Evolutionary conservation across 1,284 basidiomycete species (phyloP).

Genomic region (Irpex sp.): DNA sequence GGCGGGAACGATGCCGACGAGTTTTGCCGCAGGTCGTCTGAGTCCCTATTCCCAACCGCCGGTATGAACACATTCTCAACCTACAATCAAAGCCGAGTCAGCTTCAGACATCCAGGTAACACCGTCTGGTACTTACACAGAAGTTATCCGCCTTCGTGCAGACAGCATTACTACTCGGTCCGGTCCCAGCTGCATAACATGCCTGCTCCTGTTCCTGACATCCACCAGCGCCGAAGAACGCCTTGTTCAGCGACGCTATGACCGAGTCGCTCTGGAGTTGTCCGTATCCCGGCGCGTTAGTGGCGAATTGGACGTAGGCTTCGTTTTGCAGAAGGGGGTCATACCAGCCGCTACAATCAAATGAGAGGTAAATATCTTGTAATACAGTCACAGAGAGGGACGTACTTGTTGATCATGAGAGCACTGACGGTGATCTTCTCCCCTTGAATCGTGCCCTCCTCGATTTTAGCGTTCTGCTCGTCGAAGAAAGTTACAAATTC

Average conservation of each 20-base stretch:
- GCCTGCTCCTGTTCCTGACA: constrained; percentile 49
- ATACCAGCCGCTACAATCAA: constrained; percentile 51
- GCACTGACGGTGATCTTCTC: constrained; percentile 38
- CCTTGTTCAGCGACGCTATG: constrained; percentile 42
- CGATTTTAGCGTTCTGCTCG: constrained; percentile 57
- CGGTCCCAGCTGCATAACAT: constrained; percentile 51
- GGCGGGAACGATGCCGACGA: constrained; percentile 52
- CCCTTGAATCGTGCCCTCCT: constrained; percentile 32
- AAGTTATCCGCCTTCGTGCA: constrained; percentile 50
- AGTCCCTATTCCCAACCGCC: constrained; percentile 48
- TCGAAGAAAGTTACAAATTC: constrained; percentile 64
- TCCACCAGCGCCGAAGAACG: constrained; percentile 45
- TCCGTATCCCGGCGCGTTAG: constrained; percentile 61
- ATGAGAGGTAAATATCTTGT: background rate
- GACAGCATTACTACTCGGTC: constrained; percentile 39
- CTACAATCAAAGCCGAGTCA: constrained; percentile 26
- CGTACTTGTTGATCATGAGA: constrained; percentile 38
- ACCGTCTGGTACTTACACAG: constrained; percentile 40
- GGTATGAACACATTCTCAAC: constrained; percentile 43
- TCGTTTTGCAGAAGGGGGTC: constrained; percentile 62
- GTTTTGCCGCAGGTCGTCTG: constrained; percentile 55
- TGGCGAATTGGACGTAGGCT: constrained; percentile 58
- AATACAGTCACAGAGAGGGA: background rate
- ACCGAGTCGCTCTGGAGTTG: constrained; percentile 48
- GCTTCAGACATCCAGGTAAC: background rate